Conservation (phyloP, 257 asterid species). For the Solanum etuberosum region DNA sequence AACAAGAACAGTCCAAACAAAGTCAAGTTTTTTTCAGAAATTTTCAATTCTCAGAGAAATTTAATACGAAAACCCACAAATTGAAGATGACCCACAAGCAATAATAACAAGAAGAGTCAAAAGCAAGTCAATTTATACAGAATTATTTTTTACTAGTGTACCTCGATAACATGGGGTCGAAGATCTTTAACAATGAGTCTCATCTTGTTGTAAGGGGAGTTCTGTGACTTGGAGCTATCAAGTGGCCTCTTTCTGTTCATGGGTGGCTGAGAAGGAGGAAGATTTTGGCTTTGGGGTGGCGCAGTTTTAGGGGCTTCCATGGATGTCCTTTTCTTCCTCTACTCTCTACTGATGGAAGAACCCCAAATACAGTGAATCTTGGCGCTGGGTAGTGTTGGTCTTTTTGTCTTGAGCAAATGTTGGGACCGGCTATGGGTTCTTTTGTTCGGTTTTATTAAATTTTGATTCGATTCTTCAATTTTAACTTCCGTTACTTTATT, state of each 20-base stretch:
- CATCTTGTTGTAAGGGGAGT: constrained; percentile 61
- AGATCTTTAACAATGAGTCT: constrained; percentile 53
- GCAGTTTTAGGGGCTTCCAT: constrained; percentile 28
- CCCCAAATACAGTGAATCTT: neutral
- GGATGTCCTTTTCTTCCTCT: neutral
- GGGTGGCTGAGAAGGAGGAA: neutral
- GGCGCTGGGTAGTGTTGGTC: neutral
- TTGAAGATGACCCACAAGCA: neutral
- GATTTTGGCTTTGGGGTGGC: neutral
- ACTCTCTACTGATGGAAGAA: neutral
- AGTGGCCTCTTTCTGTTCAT: constrained; percentile 48
- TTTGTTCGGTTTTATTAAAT: no score
- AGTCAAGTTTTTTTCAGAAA: neutral
- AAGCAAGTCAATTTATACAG: neutral
- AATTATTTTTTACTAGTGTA: neutral
- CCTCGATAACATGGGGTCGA: constrained; percentile 79
- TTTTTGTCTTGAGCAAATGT: neutral
- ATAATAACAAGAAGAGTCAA: neutral
- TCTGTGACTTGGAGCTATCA: constrained; percentile 22
- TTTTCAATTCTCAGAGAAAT: neutral
- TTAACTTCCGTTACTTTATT: no score
- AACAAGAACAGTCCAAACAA: neutral
- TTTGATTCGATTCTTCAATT: no score
- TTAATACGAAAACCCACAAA: neutral
- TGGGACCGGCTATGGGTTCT: neutral